Base-by-base conservation (phyloP, 495 filamentous ascomycete genomes). In the Tuber melanosporum region DNA sequence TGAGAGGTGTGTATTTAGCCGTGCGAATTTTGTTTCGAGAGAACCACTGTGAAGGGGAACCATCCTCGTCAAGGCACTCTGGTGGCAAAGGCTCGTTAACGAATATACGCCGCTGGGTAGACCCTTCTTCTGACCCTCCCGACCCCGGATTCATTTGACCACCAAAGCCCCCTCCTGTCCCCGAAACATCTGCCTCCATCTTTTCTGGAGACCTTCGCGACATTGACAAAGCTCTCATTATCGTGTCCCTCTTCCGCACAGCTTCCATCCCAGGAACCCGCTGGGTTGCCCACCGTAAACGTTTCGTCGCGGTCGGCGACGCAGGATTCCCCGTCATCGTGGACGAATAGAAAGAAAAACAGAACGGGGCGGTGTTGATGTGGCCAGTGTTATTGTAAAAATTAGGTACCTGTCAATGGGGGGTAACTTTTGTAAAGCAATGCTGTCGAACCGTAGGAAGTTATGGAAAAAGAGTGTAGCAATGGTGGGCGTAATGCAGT, bases 1-100 rank as follows among this genome's bases (percentile, higher is more conserved):
- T 96, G 73, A 99, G 85, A 20, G 96, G 90, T 6, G 96, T 98
- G 85, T 98, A 99, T 84, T 98, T 98, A 73, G 96, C 92, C 5
- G 96, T 99, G 52, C 96, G 89, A 83, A 99, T 97, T 86, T 99
- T 99, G 87, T 99, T 99, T 75, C 95, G 87, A 52, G 91, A 88
- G 84, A 91, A 99, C 49, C 90, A 87, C 66, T 87, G 85, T 69
- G 85, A 83, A 17, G 94, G 91, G 71, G 89, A 88, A 26, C 94
- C 94, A 32, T 97, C 90, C 74, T 97, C 93, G 82, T 98, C 94
- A 76, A 91, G 88, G 78, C 92, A 89, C n/a, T 90, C 87, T 69
- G 89, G 87, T 0, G 95, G 93, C 74, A 98, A 86, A 26, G 94
- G 91, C 19, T 91, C 84, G 85, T 97, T 97, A 88, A 98, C 97